Evolutionary conservation across 495 filamentous ascomycete species (phyloP), one percentile per base, ranked within the genome.

Genomic region (Xylaria venustula): DNA sequence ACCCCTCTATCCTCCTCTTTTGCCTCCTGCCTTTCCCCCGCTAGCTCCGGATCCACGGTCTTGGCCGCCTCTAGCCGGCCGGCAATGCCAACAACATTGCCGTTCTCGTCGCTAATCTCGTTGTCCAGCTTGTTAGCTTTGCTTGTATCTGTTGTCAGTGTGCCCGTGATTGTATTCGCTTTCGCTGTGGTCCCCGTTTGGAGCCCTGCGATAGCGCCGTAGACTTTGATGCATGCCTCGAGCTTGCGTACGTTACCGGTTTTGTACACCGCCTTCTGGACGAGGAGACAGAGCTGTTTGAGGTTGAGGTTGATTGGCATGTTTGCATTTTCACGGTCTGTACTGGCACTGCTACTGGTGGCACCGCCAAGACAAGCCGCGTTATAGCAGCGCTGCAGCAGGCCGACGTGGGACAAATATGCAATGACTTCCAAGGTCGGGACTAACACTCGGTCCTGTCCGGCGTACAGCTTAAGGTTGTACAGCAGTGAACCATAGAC

Each of bases 251-350:
- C 84, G 68, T 90, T 91, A 11, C 83, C 81, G 9, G 90, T 88
- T 75, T 92, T 93, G 78, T 87, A 91, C 65, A 92, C 90, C 3
- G 90, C 80, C 72, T 88, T 90, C 64, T 93, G 91, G 8, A 86
- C 81, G 14, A 84, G 72, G 30, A 85, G 74, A 56, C 92, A 92
- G 19, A 96, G 70, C 22, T 70, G 81, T 63, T 82, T 81, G 48
- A 74, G 71, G 45, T 75, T 69, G 1, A 76, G 58, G 19, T 40
- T 12, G 15, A n/a, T n/a, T n/a, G n/a, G n/a, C n/a, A n/a, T n/a
- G n/a, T n/a, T n/a, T n/a, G n/a, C n/a, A n/a, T n/a, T n/a, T n/a
- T 40, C 15, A 4, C 64, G 81, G 81, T 57, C 80, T 85, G 65
- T 19, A 58, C 28, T 54, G 54, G 46, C 23, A 23, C 32, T 8